Evolutionary conservation across 2,329 filamentous ascomycete genomes (phyloP).

Genomic region (Fusarium duplospermum): DNA sequence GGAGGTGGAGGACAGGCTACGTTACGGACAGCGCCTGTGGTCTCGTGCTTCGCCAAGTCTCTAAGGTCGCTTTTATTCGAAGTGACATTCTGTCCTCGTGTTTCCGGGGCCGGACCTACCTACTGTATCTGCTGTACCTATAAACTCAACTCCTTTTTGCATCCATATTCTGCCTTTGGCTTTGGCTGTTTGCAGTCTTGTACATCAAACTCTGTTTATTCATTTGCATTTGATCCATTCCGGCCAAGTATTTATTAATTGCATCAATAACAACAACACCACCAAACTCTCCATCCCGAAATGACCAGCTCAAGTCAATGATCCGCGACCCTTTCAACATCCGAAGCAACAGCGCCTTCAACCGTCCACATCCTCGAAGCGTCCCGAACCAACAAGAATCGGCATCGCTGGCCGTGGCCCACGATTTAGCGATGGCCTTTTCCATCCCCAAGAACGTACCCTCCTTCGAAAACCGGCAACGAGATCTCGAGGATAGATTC

Average conservation of each 20-base stretch:
- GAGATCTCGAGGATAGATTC: constrained; percentile 72
- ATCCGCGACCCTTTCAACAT: constrained; percentile 60
- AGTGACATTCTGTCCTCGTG: constrained; percentile 2
- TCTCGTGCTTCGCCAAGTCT: constrained; percentile 38
- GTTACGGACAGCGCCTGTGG: constrained; percentile 21
- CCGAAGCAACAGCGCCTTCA: constrained; percentile 58
- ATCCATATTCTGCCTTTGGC: not conserved
- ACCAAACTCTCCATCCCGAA: constrained; percentile 26
- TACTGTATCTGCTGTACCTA: not conserved
- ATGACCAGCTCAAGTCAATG: constrained; percentile 50
- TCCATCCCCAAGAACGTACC: constrained; percentile 76
- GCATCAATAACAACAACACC: constrained; percentile 2
- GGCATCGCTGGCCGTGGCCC: constrained; percentile 61
- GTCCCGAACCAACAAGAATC: constrained; percentile 58
- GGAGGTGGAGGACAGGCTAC: not conserved
- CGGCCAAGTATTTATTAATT: constrained; percentile 1
- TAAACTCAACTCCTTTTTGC: constrained; percentile 7
- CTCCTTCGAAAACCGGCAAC: constrained; percentile 73
- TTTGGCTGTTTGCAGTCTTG: constrained; percentile 20
- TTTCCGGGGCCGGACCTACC: not conserved
- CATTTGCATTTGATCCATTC: constrained; percentile 4
- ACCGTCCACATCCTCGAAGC: constrained; percentile 59
- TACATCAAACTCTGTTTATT: constrained; percentile 13
- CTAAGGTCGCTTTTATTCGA: not conserved
- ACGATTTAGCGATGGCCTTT: constrained; percentile 72